phyloP scores from a whole-genome alignment of 306 rosid genomes.

The Heteromeles arbutifolia region DNA sequence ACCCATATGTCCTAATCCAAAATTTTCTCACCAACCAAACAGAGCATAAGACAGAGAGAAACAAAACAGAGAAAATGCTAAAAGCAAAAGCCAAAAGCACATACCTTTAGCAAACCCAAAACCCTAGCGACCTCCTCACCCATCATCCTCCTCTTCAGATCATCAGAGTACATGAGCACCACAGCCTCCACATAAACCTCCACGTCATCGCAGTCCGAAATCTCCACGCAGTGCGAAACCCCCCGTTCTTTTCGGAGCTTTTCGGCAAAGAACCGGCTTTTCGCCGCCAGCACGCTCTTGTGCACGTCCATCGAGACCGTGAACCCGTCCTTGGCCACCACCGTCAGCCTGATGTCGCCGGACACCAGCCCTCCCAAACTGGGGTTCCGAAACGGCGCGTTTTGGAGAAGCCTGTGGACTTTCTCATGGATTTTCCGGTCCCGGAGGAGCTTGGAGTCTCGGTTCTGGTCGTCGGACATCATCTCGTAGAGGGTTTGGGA shows the following conservation, averaged over 20 bases:
- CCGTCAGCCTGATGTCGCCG: slow-evolving; percentile 63
- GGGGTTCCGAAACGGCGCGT: slow-evolving; percentile 38
- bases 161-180: slow-evolving; percentile 69
- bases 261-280: slow-evolving; percentile 76
- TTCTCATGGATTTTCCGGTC: slow-evolving; percentile 46
- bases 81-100: not conserved
- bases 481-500: slow-evolving; percentile 71
- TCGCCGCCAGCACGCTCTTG: slow-evolving; percentile 53
- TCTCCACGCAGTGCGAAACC: slow-evolving; percentile 62
- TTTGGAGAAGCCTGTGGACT: slow-evolving; percentile 41
- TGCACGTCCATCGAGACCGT: slow-evolving; percentile 68
- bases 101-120: slow-evolving; percentile 78
- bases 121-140: slow-evolving; percentile 65
- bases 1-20: not conserved
- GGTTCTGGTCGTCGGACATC: slow-evolving; percentile 57
- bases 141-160: slow-evolving; percentile 54
- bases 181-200: slow-evolving; percentile 73
- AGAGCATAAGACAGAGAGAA: not conserved
- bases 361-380: slow-evolving; percentile 21
- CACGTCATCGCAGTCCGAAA: slow-evolving; percentile 84
- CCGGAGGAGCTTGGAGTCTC: slow-evolving; percentile 31
- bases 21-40: slow-evolving; percentile 19
- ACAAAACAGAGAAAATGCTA: not conserved
- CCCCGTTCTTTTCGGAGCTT: slow-evolving; percentile 45
- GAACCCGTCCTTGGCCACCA: slow-evolving; percentile 59